A percentile compares a stretch with the other conserved stretches of the same genome.
Conservation (phyloP, 2,329 filamentous ascomycete genomes). For the Decorospora gaudefroyi region DNA sequence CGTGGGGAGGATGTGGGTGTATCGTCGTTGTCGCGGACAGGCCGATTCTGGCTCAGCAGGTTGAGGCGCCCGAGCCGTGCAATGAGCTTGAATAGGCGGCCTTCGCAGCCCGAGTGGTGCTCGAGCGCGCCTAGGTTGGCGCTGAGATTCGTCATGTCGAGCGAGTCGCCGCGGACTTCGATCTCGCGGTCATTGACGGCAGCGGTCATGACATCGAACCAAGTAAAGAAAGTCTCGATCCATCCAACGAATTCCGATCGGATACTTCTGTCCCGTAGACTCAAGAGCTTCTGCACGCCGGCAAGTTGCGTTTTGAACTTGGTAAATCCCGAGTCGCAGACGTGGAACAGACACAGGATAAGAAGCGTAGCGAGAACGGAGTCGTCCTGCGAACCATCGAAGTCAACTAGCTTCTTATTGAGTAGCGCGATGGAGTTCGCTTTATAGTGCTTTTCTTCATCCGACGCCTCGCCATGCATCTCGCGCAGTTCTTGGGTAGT, state of each 20-base stretch:
- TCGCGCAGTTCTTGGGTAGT: conserved; percentile 46
- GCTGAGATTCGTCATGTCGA: conserved; percentile 67
- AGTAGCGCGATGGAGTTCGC: conserved; percentile 79
- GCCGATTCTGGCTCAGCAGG: conserved; percentile 72
- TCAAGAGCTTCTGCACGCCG: conserved; percentile 86
- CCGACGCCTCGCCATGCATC: conserved; percentile 61
- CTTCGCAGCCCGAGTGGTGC: conserved; percentile 86
- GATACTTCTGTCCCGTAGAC: conserved; percentile 68
- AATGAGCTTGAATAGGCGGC: conserved; percentile 82
- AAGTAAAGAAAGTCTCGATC: conserved; percentile 92
- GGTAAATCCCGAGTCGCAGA: conserved; percentile 89
- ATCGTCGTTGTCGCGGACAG: conserved; percentile 48
- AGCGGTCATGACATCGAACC: conserved; percentile 90
- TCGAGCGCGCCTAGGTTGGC: conserved; percentile 75
- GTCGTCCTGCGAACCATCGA: conserved; percentile 75
- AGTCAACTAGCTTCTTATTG: conserved; percentile 81
- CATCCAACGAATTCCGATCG: conserved; percentile 72
- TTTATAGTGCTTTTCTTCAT: conserved; percentile 83
- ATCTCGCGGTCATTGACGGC: conserved; percentile 90
- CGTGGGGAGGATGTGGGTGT: conserved; percentile 43
- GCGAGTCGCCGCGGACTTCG: conserved; percentile 67
- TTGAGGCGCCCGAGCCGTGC: conserved; percentile 83
- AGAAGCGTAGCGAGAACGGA: conserved; percentile 86
- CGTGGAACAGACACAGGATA: conserved; percentile 87
- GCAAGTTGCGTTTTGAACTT: conserved; percentile 94